Conservation (phyloP, 495 filamentous ascomycete species). For the Jackrogersella minutella region DNA sequence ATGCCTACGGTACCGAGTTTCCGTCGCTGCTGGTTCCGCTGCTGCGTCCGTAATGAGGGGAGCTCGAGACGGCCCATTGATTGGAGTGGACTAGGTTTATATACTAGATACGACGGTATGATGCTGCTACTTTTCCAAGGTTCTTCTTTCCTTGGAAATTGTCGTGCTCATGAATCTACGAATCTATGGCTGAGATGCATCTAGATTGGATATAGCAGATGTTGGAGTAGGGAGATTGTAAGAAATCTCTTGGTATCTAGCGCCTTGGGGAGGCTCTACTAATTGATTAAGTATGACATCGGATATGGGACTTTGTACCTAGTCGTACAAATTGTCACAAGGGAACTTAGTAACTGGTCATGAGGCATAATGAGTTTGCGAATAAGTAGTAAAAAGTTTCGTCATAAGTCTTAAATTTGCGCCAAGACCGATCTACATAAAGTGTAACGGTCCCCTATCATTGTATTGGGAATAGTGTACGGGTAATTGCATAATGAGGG, state of each 20-base stretch:
- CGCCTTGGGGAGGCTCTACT: background rate
- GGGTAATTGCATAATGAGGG: slow-evolving; percentile 16
- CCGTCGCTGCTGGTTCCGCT: background rate
- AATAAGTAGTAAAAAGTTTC: slow-evolving; percentile 8
- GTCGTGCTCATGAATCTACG: background rate
- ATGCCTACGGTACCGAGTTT: slow-evolving; percentile 10
- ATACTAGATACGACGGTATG: background rate
- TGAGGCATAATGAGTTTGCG: slow-evolving; percentile 1
- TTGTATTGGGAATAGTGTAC: background rate
- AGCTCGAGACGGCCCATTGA: slow-evolving; percentile 19
- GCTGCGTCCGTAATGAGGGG: slow-evolving; percentile 3
- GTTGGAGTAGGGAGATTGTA: too few relatives aligned
- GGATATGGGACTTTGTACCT: background rate
- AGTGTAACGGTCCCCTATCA: background rate
- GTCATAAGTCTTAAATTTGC: slow-evolving; percentile 21
- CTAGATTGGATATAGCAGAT: background rate
- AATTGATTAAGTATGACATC: background rate
- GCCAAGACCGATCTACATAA: slow-evolving; percentile 19
- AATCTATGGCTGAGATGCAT: background rate
- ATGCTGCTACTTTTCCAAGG: too few relatives aligned
- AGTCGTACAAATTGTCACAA: background rate
- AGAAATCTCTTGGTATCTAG: background rate
- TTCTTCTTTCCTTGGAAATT: too few relatives aligned
- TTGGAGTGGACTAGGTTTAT: background rate
- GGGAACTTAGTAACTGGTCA: too few relatives aligned